These are phyloP conservation scores for Dictyostelium firmibasis DNA, from an alignment of 78 protist genomes.

Conservation along the genomic window DNA sequence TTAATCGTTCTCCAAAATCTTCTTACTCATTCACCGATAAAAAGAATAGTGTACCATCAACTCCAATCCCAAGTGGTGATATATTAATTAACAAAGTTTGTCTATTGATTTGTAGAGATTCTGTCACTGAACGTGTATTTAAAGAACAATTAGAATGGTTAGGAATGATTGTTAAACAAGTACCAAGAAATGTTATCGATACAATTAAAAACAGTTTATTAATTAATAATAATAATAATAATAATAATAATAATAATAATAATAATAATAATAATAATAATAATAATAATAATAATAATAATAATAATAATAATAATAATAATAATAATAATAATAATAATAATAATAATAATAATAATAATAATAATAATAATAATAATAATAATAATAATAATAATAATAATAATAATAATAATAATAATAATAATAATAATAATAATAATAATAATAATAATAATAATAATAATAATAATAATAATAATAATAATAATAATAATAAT, in stretches of 20 bases:
- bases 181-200: neutral
- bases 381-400: neutral
- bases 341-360: neutral
- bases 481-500: neutral
- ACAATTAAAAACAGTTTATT: neutral
- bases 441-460: neutral
- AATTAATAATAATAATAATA: neutral
- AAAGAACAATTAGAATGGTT: constrained; percentile 66
- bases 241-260: neutral
- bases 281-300: neutral
- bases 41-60: neutral
- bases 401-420: neutral
- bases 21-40: neutral
- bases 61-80: constrained; percentile 3
- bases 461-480: neutral
- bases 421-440: neutral
- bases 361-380: neutral
- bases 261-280: neutral
- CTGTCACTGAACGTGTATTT: constrained; percentile 39
- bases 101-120: constrained; percentile 35
- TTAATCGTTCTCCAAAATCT: neutral
- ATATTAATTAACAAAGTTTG: constrained; percentile 19
- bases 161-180: constrained; percentile 25
- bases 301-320: neutral
- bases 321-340: neutral